A percentile compares a stretch with the other conserved stretches of the same genome.
Conservation (phyloP, 2,329 filamentous ascomycete species). For the Colletotrichum siamense region DNA sequence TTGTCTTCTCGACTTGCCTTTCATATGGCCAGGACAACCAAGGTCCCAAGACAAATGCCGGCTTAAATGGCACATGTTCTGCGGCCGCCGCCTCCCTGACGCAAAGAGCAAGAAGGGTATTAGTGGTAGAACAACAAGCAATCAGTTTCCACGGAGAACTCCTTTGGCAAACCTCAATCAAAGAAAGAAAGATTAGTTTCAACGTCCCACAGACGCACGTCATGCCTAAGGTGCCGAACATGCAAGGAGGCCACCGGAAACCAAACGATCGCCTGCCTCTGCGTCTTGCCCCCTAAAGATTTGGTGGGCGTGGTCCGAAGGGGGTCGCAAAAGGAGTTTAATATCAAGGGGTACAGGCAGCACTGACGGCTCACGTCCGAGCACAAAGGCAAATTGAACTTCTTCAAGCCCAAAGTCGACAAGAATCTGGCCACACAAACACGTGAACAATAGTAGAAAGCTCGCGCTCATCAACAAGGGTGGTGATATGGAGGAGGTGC, state of each 20-base stretch:
- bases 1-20: neutral
- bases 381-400: neutral
- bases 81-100: neutral
- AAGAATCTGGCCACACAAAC: neutral
- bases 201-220: neutral
- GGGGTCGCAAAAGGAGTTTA: neutral
- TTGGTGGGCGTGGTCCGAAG: neutral
- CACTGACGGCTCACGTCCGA: neutral
- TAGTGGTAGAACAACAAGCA: neutral
- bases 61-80: no score
- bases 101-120: neutral
- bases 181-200: neutral
- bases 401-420: neutral
- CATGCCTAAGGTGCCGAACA: neutral
- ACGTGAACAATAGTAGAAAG: neutral
- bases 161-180: neutral
- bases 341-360: neutral
- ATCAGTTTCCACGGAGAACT: neutral
- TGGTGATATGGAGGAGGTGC: neutral
- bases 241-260: neutral
- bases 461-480: neutral
- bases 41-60: neutral
- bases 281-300: neutral
- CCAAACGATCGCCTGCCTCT: neutral
- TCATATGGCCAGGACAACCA: neutral